These are phyloP conservation scores for Ampelocalamus luodianensis DNA, from an alignment of 176 grass and related monocot genomes.

Conservation along the genomic window DNA sequence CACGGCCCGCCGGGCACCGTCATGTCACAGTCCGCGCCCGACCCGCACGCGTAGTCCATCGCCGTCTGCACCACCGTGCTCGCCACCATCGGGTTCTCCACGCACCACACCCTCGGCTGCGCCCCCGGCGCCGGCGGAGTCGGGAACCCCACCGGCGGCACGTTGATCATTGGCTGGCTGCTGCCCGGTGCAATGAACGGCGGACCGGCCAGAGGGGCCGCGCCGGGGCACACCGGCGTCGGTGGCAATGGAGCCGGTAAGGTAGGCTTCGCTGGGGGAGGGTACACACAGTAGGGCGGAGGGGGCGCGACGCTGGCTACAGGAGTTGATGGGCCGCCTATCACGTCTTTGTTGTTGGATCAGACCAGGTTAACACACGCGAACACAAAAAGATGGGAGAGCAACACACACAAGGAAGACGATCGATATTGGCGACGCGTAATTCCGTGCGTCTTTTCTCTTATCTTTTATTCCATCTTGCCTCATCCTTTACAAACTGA, in stretches of 20 bases:
- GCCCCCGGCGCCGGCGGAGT: not conserved
- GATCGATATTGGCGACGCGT: no score
- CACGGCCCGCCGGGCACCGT: constrained; percentile 49
- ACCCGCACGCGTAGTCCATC: constrained; percentile 76
- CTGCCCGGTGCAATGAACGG: constrained; percentile 3
- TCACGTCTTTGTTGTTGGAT: constrained; percentile 40
- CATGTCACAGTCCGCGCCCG: constrained; percentile 58
- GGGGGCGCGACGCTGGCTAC: constrained; percentile 23
- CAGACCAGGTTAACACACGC: no score
- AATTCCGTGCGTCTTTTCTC: no score
- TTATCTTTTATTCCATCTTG: no score
- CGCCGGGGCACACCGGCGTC: constrained; percentile 17
- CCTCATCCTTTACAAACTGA: no score
- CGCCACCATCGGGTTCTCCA: constrained; percentile 67
- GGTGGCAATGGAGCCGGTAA: constrained; percentile 40
- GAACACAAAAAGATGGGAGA: no score
- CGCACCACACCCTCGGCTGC: constrained; percentile 57
- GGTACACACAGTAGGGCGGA: constrained; percentile 37
- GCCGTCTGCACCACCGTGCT: constrained; percentile 60
- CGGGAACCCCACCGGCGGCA: not conserved
- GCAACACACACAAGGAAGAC: no score
- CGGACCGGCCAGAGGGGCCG: not conserved
- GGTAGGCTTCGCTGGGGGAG: constrained; percentile 21
- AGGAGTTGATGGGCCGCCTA: constrained; percentile 3
- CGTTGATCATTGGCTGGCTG: not conserved